These are phyloP conservation scores for Bruguiera gymnorhiza DNA, from an alignment of 345 rosid genomes.

Conservation along the genomic window DNA sequence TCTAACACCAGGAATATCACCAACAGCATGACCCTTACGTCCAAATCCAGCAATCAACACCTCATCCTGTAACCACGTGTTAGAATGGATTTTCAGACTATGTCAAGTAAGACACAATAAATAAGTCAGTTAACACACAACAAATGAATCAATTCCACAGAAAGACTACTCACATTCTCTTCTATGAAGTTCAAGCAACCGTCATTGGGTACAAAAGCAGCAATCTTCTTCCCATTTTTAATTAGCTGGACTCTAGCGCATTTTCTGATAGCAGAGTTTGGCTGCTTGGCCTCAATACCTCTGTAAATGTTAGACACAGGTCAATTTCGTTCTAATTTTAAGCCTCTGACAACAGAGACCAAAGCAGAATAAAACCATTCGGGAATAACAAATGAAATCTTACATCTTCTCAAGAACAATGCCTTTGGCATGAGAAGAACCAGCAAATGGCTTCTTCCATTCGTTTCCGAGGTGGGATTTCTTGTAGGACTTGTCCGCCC, in stretches of 20 bases:
- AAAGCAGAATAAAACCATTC: not conserved
- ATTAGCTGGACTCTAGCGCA: constrained; percentile 96
- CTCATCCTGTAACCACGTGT: constrained; percentile 42
- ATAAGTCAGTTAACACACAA: no score
- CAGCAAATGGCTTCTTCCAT: constrained; percentile 73
- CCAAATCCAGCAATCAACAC: constrained; percentile 73
- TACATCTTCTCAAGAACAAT: constrained; percentile 63
- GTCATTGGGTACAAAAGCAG: constrained; percentile 89
- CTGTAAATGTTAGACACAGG: constrained; percentile 29
- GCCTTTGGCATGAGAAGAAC: constrained; percentile 61
- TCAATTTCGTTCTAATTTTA: not conserved
- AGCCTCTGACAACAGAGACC: not conserved
- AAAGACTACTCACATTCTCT: constrained; percentile 53
- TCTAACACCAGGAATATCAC: constrained; percentile 73
- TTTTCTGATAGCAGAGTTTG: constrained; percentile 95
- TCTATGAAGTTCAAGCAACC: constrained; percentile 90
- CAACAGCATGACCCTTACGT: constrained; percentile 69
- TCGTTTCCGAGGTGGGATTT: constrained; percentile 78
- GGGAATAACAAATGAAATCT: not conserved
- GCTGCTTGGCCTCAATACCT: constrained; percentile 97
- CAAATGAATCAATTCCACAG: not conserved
- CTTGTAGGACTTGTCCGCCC: constrained; percentile 83
- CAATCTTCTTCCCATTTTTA: constrained; percentile 98
- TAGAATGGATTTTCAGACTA: not conserved
- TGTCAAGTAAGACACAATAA: not conserved